Conservation (phyloP, 768 basidiomycete species). For the Mycena alexandri region DNA sequence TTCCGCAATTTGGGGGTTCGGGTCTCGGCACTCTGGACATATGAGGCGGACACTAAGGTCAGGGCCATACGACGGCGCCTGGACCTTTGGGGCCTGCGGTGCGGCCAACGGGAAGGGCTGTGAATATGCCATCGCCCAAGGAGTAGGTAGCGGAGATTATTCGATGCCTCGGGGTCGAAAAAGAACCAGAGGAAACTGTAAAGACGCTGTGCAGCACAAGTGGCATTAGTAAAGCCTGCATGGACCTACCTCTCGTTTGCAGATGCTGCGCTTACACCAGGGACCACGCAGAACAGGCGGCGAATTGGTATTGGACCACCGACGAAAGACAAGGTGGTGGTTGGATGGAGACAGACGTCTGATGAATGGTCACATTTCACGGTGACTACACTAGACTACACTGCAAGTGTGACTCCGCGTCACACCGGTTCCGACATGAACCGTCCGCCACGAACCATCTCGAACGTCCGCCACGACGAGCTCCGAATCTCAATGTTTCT, state of each 20-base stretch:
- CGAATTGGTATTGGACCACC: conserved; percentile 11
- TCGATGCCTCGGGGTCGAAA: conserved; percentile 28
- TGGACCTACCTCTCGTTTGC: conserved; percentile 32
- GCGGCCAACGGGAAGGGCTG: conserved; percentile 87
- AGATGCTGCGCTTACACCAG: conserved; percentile 38
- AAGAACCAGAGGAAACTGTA: conserved; percentile 30
- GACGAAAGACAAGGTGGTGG: conserved; percentile 14
- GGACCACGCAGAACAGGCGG: conserved; percentile 20
- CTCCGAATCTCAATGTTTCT: too few relatives aligned
- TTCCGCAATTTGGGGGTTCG: conserved; percentile 95
- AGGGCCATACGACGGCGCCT: conserved; percentile 76
- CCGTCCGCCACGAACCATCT: neutral
- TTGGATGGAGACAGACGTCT: conserved; percentile 15
- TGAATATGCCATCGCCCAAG: conserved; percentile 68
- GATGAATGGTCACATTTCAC: neutral
- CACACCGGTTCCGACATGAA: too few relatives aligned
- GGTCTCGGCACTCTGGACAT: conserved; percentile 95
- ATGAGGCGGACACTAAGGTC: conserved; percentile 91
- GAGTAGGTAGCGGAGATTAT: conserved; percentile 21
- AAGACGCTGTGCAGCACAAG: conserved; percentile 36
- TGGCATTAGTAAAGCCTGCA: conserved; percentile 26
- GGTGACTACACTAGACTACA: too few relatives aligned
- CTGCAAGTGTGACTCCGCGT: too few relatives aligned
- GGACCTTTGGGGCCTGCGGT: conserved; percentile 63
- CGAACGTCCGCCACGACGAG: neutral